Evolutionary conservation across 148 eudicot species (phyloP).

Genomic region (Fallopia convolvulus): DNA sequence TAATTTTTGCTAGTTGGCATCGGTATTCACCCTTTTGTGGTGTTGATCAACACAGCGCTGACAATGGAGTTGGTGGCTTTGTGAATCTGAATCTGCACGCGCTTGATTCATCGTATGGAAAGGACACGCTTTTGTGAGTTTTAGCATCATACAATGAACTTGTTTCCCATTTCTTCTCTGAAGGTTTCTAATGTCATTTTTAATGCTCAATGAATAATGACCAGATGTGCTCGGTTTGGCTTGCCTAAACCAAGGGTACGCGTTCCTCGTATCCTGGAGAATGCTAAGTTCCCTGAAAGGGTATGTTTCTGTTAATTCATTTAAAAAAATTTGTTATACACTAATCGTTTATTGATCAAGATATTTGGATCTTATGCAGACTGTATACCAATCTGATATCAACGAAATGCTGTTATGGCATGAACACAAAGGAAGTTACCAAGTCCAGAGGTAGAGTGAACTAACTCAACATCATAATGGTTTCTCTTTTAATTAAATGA

Average conservation of each 20-base stretch:
- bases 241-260: neutral
- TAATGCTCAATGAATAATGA: neutral
- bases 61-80: neutral
- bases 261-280: neutral
- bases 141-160: neutral
- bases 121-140: constrained; percentile 3
- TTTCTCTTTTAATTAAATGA: neutral
- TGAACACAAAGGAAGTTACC: neutral
- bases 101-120: neutral
- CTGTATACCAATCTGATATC: neutral
- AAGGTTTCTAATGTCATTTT: neutral
- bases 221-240: neutral
- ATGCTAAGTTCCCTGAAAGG: neutral
- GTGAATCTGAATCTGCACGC: neutral
- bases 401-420: neutral
- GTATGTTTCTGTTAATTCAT: neutral
- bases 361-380: neutral
- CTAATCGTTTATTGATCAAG: neutral
- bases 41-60: neutral
- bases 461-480: neutral
- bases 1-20: neutral
- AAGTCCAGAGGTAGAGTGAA: neutral
- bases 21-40: neutral
- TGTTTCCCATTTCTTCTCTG: neutral
- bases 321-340: neutral